Conservation (phyloP, 2,329 filamentous ascomycete genomes). For the Plenodomus biglobosus region DNA sequence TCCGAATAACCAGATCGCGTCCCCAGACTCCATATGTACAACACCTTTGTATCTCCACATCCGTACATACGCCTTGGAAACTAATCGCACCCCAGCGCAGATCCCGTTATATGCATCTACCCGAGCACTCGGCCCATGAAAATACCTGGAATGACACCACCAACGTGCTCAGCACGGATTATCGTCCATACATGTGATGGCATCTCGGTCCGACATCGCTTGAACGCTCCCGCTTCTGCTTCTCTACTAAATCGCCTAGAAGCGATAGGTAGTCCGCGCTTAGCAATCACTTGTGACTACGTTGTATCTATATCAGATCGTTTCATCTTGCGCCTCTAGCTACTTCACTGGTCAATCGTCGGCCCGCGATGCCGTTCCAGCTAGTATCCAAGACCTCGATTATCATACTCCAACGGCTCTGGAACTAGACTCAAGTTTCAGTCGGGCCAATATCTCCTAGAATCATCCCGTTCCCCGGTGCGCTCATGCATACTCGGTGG, state of each 20-base stretch:
- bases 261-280: not conserved
- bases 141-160: not conserved
- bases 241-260: not conserved
- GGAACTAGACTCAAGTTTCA: too few species aligned
- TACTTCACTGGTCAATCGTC: not conserved
- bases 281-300: not conserved
- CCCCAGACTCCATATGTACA: not conserved
- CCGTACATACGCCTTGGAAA: not conserved
- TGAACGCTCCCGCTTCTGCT: not conserved
- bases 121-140: not conserved
- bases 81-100: not conserved
- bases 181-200: too few species aligned
- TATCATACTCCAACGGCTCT: not conserved
- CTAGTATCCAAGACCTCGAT: not conserved
- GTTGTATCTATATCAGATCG: not conserved
- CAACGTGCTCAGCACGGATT: not conserved
- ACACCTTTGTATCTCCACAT: not conserved
- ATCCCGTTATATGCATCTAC: not conserved
- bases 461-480: too few species aligned
- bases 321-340: not conserved
- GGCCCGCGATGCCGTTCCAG: not conserved
- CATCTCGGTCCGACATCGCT: not conserved
- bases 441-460: too few species aligned
- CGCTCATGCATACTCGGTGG: too few species aligned
- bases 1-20: not conserved